A percentile compares a stretch with the other conserved stretches of the same genome.
Evolutionary conservation across 345 rosid species (phyloP).

Genomic region (Linum tenue): DNA sequence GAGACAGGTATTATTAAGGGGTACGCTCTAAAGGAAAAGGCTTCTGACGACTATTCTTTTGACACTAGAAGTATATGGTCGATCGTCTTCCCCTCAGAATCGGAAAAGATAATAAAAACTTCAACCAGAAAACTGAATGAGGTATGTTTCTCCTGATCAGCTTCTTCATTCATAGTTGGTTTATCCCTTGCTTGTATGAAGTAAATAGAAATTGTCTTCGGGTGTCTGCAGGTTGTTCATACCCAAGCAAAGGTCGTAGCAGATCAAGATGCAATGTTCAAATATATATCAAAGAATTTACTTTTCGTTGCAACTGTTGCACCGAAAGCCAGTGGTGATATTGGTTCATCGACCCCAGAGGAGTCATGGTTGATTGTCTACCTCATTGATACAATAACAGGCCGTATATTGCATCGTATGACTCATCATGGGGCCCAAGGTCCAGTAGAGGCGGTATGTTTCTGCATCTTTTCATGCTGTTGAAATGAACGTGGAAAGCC

Average conservation of each 20-base stretch:
- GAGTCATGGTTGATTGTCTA: constrained; percentile 74
- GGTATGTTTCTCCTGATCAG: constrained; percentile 31
- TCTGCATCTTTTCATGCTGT: constrained; percentile 4
- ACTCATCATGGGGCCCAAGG: constrained; percentile 93
- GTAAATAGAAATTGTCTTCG: background rate
- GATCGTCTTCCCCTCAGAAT: constrained; percentile 71
- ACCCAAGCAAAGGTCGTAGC: constrained; percentile 88
- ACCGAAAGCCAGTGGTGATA: constrained; percentile 75
- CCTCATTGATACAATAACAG: constrained; percentile 83
- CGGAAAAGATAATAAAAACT: constrained; percentile 77
- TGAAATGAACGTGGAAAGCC: too few species aligned
- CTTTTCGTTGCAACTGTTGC: constrained; percentile 85
- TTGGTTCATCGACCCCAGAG: constrained; percentile 87
- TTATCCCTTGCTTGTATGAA: too few species aligned
- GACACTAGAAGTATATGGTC: constrained; percentile 78
- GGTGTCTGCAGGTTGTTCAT: constrained; percentile 69
- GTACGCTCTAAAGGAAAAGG: constrained; percentile 52
- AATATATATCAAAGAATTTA: constrained; percentile 75
- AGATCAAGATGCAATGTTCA: constrained; percentile 87
- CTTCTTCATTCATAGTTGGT: background rate
- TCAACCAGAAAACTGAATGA: constrained; percentile 65
- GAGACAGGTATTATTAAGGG: constrained; percentile 69
- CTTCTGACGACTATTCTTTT: constrained; percentile 68
- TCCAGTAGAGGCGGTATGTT: constrained; percentile 84
- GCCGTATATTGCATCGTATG: constrained; percentile 85